Evolutionary conservation across 495 filamentous ascomycete genomes (phyloP), one percentile per base, ranked within the genome.

Genomic region (Tuber brumale): DNA sequence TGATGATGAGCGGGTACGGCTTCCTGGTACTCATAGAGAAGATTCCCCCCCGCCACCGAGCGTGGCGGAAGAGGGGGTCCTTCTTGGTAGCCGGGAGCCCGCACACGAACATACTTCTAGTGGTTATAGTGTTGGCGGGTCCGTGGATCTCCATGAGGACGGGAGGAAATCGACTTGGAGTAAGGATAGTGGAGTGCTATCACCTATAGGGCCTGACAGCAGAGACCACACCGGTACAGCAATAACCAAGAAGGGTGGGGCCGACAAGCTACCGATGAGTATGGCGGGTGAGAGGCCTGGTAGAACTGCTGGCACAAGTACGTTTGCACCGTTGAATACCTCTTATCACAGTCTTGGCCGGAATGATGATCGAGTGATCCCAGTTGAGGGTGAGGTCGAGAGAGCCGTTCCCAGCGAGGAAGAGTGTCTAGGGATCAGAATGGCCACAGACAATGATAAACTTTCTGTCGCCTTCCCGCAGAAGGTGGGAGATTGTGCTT

Each of bases 391-490:
- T 42, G 76, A 75, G 43, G 72, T 79, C 41, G 23, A 46, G n/a
- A n/a, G 27, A 14, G 48, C 21, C 39, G 35, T 31, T 69, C 70
- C 48, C 57, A 70, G 31, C 42, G 46, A 35, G 19, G 69, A 44
- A 48, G 72, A 70, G 16, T 43, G 48, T 41, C 39, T 70, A 27
- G 43, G 75, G 72, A 80, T 72, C 21, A 77, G 70, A 61, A 76
- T 82, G 73, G 43, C 35, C 41, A 75, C 81, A 48, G 79, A 81
- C 37, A 39, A 75, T 43, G 76, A 79, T 37, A 72, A 72, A 71
- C 70, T 82, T 27, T 76, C 76, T 31, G 70, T 81, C 5, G 76
- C 76, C n/a, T 82, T 82, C 70, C 80, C 74, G 19, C 45, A 78
- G 23, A 72, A 77, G 41, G 76, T 79, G 43, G 70, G 76, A 9